Percentiles rank a stretch among this genome's conserved stretches.
Evolutionary conservation across 2,329 filamentous ascomycete species (phyloP).

Genomic region (Colletotrichum sp.): DNA sequence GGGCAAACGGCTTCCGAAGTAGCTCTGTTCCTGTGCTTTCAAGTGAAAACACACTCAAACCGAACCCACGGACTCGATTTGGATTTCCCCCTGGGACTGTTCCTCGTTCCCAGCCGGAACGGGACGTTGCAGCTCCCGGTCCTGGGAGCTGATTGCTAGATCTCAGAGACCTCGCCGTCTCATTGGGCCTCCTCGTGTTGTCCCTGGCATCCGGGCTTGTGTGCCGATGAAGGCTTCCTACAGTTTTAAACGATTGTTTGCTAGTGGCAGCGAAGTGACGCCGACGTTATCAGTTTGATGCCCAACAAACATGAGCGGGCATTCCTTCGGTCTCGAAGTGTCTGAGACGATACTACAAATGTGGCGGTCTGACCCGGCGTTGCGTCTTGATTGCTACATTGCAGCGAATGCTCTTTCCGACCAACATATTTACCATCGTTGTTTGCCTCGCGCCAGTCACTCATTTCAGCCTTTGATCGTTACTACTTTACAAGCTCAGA

Average conservation of each 20-base stretch:
- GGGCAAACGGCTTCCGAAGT: neutral
- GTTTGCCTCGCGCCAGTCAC: neutral
- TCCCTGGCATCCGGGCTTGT: neutral
- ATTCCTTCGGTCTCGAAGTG: neutral
- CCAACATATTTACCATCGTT: neutral
- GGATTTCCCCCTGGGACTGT: neutral
- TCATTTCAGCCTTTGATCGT: neutral
- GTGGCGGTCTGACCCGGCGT: neutral
- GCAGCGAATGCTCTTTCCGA: neutral
- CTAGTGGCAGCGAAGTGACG: slow-evolving; percentile 6
- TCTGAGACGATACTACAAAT: slow-evolving; percentile 10
- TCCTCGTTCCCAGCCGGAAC: slow-evolving; percentile 6
- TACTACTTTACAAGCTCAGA: neutral
- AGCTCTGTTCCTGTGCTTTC: neutral
- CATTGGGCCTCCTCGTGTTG: neutral
- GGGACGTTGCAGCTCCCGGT: slow-evolving; percentile 5
- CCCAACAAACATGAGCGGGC: neutral
- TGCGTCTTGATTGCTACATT: neutral
- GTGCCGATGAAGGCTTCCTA: neutral
- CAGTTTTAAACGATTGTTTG: neutral
- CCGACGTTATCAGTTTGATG: slow-evolving; percentile 1
- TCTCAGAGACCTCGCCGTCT: neutral
- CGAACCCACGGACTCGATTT: neutral
- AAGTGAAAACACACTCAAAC: neutral
- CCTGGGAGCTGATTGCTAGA: neutral